A percentile compares a stretch with the other conserved stretches of the same genome.
Conservation (phyloP, 768 basidiomycete species). For the Rhodotorula toruloides region DNA sequence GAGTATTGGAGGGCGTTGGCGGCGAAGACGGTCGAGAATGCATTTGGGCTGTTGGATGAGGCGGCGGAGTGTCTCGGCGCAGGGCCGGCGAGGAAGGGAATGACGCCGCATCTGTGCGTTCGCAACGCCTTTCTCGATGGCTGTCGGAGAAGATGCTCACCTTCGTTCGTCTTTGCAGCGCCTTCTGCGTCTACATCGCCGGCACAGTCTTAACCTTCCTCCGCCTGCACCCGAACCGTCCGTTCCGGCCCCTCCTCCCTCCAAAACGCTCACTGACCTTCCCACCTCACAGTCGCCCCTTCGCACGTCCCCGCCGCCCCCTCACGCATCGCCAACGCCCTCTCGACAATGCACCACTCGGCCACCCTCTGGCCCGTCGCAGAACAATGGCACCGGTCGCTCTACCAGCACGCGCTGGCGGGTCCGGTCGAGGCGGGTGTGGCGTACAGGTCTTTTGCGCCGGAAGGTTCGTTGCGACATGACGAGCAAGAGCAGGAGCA, state of each 20-base stretch:
- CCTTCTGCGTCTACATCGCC: slow-evolving; percentile 9
- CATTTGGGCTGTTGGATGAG: not conserved
- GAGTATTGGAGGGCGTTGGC: not conserved
- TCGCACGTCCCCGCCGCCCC: not conserved
- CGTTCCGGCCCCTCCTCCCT: not conserved
- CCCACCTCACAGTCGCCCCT: not conserved
- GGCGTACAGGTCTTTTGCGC: no score
- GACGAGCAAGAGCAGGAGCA: no score
- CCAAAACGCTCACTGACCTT: not conserved
- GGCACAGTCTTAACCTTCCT: not conserved
- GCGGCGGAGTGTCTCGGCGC: not conserved
- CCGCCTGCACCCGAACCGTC: not conserved
- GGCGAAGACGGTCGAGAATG: not conserved
- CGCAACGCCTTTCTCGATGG: no score
- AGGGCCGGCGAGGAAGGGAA: not conserved
- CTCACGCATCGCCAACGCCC: not conserved
- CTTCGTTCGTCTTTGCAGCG: not conserved
- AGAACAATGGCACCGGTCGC: not conserved
- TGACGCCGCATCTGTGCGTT: slow-evolving; percentile 3
- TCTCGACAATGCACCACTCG: not conserved
- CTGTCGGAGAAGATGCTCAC: no score
- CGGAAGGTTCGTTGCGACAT: no score
- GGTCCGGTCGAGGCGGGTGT: no score
- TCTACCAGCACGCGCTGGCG: not conserved
- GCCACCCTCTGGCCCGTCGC: not conserved